Conservation (phyloP, 2,329 filamentous ascomycete genomes). For the Fusarium brachygibbosum region DNA sequence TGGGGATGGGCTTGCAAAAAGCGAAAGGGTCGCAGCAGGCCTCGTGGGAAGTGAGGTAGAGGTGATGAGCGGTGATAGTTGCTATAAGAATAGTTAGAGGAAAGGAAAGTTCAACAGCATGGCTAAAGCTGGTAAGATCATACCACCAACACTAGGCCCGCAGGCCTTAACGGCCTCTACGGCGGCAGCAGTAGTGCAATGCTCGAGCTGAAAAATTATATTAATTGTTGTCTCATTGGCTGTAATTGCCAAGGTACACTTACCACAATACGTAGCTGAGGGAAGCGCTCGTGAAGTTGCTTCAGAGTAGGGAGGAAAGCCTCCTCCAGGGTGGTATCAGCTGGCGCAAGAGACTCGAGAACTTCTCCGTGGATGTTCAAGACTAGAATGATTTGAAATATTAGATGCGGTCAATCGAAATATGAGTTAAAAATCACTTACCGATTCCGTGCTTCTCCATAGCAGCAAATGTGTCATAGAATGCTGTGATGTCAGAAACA, state of each 20-base stretch:
- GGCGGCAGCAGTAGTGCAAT: constrained; percentile 88
- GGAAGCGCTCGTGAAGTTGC: constrained; percentile 80
- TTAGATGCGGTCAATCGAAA: constrained; percentile 3
- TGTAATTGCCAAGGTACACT: neutral
- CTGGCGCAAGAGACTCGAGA: constrained; percentile 63
- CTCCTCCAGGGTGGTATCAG: constrained; percentile 61
- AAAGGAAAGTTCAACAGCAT: neutral
- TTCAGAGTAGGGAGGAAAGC: constrained; percentile 84
- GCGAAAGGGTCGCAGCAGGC: constrained; percentile 67
- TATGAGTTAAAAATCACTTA: constrained; percentile 23
- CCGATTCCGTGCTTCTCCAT: constrained; percentile 84
- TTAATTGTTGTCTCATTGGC: constrained; percentile 3
- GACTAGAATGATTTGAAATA: constrained; percentile 58
- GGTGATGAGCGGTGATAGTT: constrained; percentile 89
- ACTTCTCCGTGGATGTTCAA: constrained; percentile 95
- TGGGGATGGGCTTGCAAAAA: constrained; percentile 85
- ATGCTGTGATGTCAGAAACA: constrained; percentile 76
- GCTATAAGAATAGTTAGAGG: constrained; percentile 54
- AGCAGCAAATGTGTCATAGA: constrained; percentile 85
- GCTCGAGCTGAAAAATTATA: constrained; percentile 69
- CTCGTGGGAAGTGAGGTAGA: constrained; percentile 84
- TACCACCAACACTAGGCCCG: constrained; percentile 78
- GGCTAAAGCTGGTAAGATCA: constrained; percentile 9
- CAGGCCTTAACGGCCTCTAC: constrained; percentile 82
- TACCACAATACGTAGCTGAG: constrained; percentile 73